Evolutionary conservation across 257 asterid genomes (phyloP), one percentile per base, ranked within the genome.

Genomic region (Avicennia marina): DNA sequence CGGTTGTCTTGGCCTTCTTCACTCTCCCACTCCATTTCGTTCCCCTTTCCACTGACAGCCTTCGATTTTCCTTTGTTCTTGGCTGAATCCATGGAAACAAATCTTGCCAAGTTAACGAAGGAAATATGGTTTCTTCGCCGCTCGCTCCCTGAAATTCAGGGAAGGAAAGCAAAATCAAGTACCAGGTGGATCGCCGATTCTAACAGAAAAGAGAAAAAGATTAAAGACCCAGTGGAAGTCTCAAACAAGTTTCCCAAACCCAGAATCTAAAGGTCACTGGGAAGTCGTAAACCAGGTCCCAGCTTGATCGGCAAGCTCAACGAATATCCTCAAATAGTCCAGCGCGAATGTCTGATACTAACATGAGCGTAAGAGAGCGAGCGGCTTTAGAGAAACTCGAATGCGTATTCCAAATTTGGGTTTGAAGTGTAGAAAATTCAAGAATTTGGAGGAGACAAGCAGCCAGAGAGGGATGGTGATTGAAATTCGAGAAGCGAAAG

Each of bases 1-100:
- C 40, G 44, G 13, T 49, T n/a, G n/a, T n/a, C n/a, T n/a, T n/a
- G n/a, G n/a, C n/a, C n/a, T n/a, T n/a, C n/a, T n/a, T n/a, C 71
- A 32, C 48, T 70, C 29, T 62, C 72, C 78, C 73, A 71, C 15
- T 80, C 75, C 68, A 64, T 66, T 6, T 56, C 63, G 45, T 42
- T 52, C 11, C 65, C 67, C 19, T 71, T 73, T 58, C 48, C 78
- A 26, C 13, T 22, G 11, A 10, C 32, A 17, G n/a, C n/a, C n/a
- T 58, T 78, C 39, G 82, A 75, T 69, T 88, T 85, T 9, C 86
- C 86, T 58, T 52, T 69, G 11, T 53, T 69, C 46, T 74, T 75
- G 0, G 63, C 39, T 12, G 74, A 42, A 31, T 77, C 81, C 95
- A 89, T 87, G 20, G 24, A 34, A 15, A 2, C n/a, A n/a, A 41